phyloP scores from a whole-genome alignment of 2,329 filamentous ascomycete species.

The Amauroascus verrucosus region DNA sequence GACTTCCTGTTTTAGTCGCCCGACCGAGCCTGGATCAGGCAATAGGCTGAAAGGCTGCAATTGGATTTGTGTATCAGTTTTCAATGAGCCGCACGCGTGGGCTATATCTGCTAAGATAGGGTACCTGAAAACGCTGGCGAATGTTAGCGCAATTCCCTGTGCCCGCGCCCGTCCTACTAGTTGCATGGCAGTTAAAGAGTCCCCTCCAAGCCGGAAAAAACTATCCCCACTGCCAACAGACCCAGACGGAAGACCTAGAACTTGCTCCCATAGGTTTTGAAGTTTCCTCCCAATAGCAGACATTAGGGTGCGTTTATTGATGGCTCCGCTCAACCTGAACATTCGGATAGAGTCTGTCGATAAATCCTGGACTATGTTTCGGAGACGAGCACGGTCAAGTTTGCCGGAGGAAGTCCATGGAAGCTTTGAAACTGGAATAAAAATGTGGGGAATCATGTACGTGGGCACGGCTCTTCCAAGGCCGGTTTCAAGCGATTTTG shows the following conservation, averaged over 20 bases:
- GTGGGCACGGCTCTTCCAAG: slow-evolving; percentile 20
- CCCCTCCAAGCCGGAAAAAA: slow-evolving; percentile 20
- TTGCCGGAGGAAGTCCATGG: slow-evolving; percentile 33
- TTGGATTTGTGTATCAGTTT: background rate
- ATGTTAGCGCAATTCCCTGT: slow-evolving; percentile 17
- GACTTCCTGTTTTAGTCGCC: slow-evolving; percentile 16
- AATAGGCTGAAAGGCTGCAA: slow-evolving; percentile 16
- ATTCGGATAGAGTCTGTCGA: slow-evolving; percentile 13
- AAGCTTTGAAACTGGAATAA: slow-evolving; percentile 29
- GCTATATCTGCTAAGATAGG: slow-evolving; percentile 31
- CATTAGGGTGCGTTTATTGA: slow-evolving; percentile 6
- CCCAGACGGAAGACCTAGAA: slow-evolving; percentile 8
- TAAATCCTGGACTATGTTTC: slow-evolving; percentile 21
- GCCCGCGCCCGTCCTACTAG: slow-evolving; percentile 18
- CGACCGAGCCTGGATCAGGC: slow-evolving; percentile 13
- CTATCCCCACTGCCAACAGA: slow-evolving; percentile 15
- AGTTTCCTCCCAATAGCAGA: slow-evolving; percentile 13
- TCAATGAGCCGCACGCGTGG: slow-evolving; percentile 5
- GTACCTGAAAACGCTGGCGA: slow-evolving; percentile 22
- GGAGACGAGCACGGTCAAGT: slow-evolving; percentile 25
- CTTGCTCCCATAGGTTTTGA: slow-evolving; percentile 14
- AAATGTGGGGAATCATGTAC: slow-evolving; percentile 32
- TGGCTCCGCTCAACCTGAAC: slow-evolving; percentile 11
- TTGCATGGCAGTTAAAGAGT: slow-evolving; percentile 21
- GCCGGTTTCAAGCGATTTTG: slow-evolving; percentile 12